Evolutionary conservation across 1,139 yeast species (phyloP), one percentile per base, ranked within the genome.

Genomic region (Torulaspora globosa): DNA sequence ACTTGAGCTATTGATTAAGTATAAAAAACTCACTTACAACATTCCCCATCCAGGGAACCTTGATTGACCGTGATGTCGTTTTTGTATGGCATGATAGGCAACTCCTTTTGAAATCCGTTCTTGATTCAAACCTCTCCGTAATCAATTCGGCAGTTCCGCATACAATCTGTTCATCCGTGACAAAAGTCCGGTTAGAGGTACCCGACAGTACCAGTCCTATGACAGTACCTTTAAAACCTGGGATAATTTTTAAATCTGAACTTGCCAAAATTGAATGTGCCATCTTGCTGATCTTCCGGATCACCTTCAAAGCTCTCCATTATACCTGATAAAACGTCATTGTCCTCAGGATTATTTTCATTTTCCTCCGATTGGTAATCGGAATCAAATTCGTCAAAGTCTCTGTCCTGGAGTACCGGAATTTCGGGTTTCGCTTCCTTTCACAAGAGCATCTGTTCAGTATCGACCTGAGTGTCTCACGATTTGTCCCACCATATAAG

Each of bases 401-500:
- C 24, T 26, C 42, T 19, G 30, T n/a, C 35, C 19, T 2, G 42
- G n/a, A n/a, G n/a, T n/a, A 21, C 16, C 14, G 19, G 2, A 31
- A 16, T 11, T 15, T 26, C 19, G 32, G 32, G 9, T n/a, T 14
- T 10, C 32, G 3, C 14, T 29, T 29, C 3, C 32, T 3, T 16
- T 29, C 32, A 14, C 18, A 29, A 3, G 32, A 3, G 14, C 32
- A 29, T 29, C 15, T 29, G 3, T 3, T 9, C 18, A 29, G 6
- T 29, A 29, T 29, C 5, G 32, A 29, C 2, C 18, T 12, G 2
- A 29, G 18, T 14, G 30, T 31, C 11, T 26, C 38, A n/a, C 9
- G 18, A 15, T 44, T 44, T 11, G 14, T 12, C n/a, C 45, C 45
- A n/a, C 28, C 27, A 21, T 36, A 30, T n/a, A 44, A 7, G 24